Evolutionary conservation across 768 basidiomycete species (phyloP).

Genomic region (Lactifluus piperatus): DNA sequence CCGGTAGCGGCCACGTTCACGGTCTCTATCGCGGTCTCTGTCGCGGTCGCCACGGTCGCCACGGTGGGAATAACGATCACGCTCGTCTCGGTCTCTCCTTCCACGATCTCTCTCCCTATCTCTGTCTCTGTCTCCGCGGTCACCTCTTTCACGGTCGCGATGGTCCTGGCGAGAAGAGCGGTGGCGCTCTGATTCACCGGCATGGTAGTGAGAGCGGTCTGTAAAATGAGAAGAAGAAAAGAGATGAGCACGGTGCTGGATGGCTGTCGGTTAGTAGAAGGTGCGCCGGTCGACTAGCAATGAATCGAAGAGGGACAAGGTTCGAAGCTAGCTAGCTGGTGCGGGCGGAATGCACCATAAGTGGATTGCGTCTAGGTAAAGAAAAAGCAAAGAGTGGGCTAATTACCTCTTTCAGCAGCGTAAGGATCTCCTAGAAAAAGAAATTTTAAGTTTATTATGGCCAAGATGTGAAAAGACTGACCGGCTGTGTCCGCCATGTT

Average conservation of each 20-base stretch:
- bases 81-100: conserved; percentile 20
- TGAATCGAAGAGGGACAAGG: conserved; percentile 17
- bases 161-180: conserved; percentile 25
- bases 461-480: neutral
- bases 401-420: conserved; percentile 18
- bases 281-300: conserved; percentile 11
- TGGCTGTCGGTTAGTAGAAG: conserved; percentile 12
- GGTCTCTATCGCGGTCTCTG: conserved; percentile 32
- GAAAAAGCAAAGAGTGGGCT: conserved; percentile 10
- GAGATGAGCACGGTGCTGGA: conserved; percentile 18
- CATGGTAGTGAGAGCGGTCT: conserved; percentile 21
- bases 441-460: neutral
- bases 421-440: neutral
- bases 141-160: conserved; percentile 25
- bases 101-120: conserved; percentile 29
- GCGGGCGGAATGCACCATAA: conserved; percentile 22
- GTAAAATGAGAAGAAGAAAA: conserved; percentile 14
- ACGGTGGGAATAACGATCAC: conserved; percentile 24
- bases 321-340: conserved; percentile 23
- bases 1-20: conserved; percentile 39
- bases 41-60: conserved; percentile 27
- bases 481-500: conserved; percentile 17
- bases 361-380: conserved; percentile 19
- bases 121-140: conserved; percentile 27
- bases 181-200: conserved; percentile 23